phyloP scores from a whole-genome alignment of 805 yeast species.

The Cyberlindnera mycetangii region DNA sequence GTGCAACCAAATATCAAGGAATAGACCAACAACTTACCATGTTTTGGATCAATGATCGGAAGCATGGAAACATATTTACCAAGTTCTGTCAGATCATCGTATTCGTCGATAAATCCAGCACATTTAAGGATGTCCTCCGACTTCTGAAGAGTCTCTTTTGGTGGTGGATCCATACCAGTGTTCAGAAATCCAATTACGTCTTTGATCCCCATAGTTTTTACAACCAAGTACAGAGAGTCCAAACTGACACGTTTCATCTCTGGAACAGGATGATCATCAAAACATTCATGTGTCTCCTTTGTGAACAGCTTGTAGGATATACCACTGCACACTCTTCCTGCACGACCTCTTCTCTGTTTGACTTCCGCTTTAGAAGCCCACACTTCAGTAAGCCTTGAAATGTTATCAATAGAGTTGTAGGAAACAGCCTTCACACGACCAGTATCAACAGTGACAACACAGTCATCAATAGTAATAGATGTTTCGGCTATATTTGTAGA shows the following conservation, averaged over 20 bases:
- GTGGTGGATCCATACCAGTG: slow-evolving; percentile 83
- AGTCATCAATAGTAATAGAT: slow-evolving; percentile 93
- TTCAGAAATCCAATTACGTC: slow-evolving; percentile 68
- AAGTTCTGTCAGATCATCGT: slow-evolving; percentile 59
- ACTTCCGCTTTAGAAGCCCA: slow-evolving; percentile 93
- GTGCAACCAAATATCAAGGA: slow-evolving; percentile 84
- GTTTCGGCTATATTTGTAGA: slow-evolving; percentile 96
- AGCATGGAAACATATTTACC: slow-evolving; percentile 78
- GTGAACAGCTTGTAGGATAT: slow-evolving; percentile 80
- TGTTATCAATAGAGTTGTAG: slow-evolving; percentile 64
- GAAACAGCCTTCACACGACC: slow-evolving; percentile 81
- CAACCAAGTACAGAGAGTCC: slow-evolving; percentile 78
- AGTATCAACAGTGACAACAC: slow-evolving; percentile 85
- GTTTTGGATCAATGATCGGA: slow-evolving; percentile 79
- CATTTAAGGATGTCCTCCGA: slow-evolving; percentile 50
- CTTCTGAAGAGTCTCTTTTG: slow-evolving; percentile 34
- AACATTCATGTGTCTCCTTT: slow-evolving; percentile 49
- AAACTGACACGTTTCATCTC: slow-evolving; percentile 83
- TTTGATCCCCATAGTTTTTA: slow-evolving; percentile 83
- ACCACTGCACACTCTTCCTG: slow-evolving; percentile 92
- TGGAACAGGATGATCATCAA: slow-evolving; percentile 78
- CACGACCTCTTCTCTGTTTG: slow-evolving; percentile 91
- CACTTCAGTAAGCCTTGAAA: slow-evolving; percentile 68
- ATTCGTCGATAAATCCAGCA: slow-evolving; percentile 65
- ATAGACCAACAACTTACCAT: slow-evolving; percentile 76